These are phyloP conservation scores for Beverwykella pulmonaria DNA, from an alignment of 495 filamentous ascomycete species.

Conservation along the genomic window DNA sequence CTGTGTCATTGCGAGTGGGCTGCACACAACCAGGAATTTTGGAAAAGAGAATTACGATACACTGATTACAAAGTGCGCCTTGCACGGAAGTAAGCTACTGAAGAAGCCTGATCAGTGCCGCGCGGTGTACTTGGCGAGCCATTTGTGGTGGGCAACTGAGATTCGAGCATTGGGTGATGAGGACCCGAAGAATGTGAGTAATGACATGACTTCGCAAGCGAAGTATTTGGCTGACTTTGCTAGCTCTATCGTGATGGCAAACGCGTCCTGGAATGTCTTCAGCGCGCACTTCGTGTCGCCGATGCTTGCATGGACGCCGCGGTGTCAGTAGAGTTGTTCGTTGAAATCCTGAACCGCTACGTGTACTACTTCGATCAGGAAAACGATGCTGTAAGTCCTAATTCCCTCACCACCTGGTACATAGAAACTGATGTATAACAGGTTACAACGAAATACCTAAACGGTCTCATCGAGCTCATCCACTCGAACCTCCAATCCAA, in stretches of 20 bases:
- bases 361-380: constrained; percentile 99
- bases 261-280: constrained; percentile 91
- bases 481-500: constrained; percentile 90
- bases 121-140: constrained; percentile 92
- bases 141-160: constrained; percentile 97
- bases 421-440: constrained; percentile 39
- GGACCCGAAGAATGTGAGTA: constrained; percentile 78
- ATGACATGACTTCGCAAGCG: not conserved
- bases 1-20: constrained; percentile 85
- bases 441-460: constrained; percentile 97
- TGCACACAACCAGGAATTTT: constrained; percentile 85
- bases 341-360: constrained; percentile 96
- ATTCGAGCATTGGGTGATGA: constrained; percentile 80
- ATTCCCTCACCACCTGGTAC: not conserved
- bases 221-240: constrained; percentile 3
- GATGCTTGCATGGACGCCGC: constrained; percentile 99
- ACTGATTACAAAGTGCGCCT: constrained; percentile 92
- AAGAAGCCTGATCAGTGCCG: constrained; percentile 98
- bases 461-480: constrained; percentile 96
- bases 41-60: constrained; percentile 97
- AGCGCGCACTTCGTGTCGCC: constrained; percentile 91
- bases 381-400: constrained; percentile 80
- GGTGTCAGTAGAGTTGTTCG: constrained; percentile 94
- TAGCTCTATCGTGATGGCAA: constrained; percentile 97
- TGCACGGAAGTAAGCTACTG: constrained; percentile 94